These are phyloP conservation scores for Pestalotiopsis fici DNA, from an alignment of 2,329 filamentous ascomycete genomes.

Conservation along the genomic window DNA sequence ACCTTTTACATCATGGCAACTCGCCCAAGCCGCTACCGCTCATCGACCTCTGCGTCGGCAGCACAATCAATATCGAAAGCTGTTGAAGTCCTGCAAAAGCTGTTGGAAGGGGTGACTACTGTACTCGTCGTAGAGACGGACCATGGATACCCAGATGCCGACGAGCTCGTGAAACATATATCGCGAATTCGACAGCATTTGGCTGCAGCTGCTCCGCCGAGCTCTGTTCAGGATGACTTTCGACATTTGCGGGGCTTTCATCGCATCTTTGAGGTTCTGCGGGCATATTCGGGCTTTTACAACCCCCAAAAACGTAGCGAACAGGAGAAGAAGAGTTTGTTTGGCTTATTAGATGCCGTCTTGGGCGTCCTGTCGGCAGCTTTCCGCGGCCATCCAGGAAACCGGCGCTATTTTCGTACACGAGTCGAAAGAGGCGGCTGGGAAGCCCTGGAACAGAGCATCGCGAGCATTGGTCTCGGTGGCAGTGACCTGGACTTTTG, in stretches of 20 bases:
- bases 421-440: slow-evolving; percentile 78
- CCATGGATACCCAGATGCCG: slow-evolving; percentile 49
- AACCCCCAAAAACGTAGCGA: slow-evolving; percentile 63
- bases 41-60: slow-evolving; percentile 63
- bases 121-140: slow-evolving; percentile 32
- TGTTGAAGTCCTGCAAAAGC: slow-evolving; percentile 56
- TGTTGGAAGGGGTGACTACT: slow-evolving; percentile 50
- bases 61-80: slow-evolving; percentile 59
- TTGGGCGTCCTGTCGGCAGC: slow-evolving; percentile 74
- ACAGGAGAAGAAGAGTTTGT: slow-evolving; percentile 65
- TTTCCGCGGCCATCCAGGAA: slow-evolving; percentile 79
- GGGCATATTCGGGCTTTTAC: slow-evolving; percentile 75
- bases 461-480: slow-evolving; percentile 67
- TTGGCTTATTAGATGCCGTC: slow-evolving; percentile 70
- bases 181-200: slow-evolving; percentile 68
- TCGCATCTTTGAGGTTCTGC: slow-evolving; percentile 67
- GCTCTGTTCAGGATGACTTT: slow-evolving; percentile 74
- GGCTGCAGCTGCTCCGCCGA: slow-evolving; percentile 45
- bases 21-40: slow-evolving; percentile 60
- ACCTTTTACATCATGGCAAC: slow-evolving; percentile 44
- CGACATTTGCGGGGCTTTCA: slow-evolving; percentile 80
- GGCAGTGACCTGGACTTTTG: slow-evolving; percentile 68
- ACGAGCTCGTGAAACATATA: slow-evolving; percentile 54
- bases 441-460: slow-evolving; percentile 71
- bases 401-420: slow-evolving; percentile 82